These are phyloP conservation scores for Trapa incisa DNA, from an alignment of 345 rosid species.

Conservation along the genomic window DNA sequence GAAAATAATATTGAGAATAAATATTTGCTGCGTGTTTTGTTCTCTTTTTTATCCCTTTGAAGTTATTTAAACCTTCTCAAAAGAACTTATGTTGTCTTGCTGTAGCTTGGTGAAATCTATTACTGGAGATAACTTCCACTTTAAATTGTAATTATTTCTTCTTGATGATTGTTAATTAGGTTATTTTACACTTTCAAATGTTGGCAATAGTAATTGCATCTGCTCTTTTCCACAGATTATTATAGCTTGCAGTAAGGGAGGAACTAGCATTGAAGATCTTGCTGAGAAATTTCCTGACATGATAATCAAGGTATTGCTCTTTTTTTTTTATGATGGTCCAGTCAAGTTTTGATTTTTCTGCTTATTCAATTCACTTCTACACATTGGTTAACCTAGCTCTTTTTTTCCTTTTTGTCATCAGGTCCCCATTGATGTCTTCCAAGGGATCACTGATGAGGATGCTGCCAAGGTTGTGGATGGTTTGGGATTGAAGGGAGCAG, in stretches of 20 bases:
- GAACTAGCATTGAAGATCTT: slow-evolving; percentile 99
- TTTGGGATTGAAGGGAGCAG: slow-evolving; percentile 70
- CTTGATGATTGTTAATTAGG: neutral
- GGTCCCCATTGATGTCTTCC: slow-evolving; percentile 92
- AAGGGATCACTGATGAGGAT: slow-evolving; percentile 93
- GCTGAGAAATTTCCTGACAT: slow-evolving; percentile 96
- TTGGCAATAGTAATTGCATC: neutral
- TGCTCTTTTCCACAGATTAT: slow-evolving; percentile 50
- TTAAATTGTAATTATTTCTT: neutral
- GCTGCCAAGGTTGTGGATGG: slow-evolving; percentile 98
- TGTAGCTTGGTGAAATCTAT: neutral
- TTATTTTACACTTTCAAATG: neutral
- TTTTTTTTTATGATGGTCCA: slow-evolving; percentile 1
- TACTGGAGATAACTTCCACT: neutral
- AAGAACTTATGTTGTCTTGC: neutral
- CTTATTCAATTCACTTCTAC: neutral
- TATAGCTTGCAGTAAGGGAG: slow-evolving; percentile 90
- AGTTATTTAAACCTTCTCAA: neutral
- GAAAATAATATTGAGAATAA: neutral
- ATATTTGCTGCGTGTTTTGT: neutral
- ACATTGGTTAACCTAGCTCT: neutral
- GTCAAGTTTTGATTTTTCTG: neutral
- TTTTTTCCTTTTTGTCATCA: slow-evolving; percentile 14
- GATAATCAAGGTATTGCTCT: slow-evolving; percentile 69
- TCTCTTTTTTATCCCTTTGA: neutral